Percentiles rank a stretch among this genome's conserved stretches.
These are phyloP conservation scores for Populus tremula DNA, from an alignment of 345 rosid genomes.

Conservation along the genomic window DNA sequence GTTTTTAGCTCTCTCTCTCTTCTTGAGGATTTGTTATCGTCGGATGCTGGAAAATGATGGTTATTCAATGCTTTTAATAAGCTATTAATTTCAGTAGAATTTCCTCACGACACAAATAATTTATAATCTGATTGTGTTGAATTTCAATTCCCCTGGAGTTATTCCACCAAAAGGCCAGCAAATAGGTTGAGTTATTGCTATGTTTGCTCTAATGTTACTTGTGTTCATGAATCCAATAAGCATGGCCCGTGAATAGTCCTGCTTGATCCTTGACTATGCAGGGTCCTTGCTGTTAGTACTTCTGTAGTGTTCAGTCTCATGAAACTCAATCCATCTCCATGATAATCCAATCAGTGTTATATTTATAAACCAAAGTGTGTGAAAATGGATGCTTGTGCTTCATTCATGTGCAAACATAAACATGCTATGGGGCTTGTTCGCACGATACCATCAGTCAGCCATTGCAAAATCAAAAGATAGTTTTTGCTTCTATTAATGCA, in stretches of 20 bases:
- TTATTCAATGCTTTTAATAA: not conserved
- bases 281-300: not conserved
- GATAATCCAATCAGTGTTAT: not conserved
- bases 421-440: too few relatives aligned
- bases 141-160: not conserved
- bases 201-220: not conserved
- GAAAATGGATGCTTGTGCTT: too few relatives aligned
- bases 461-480: too few relatives aligned
- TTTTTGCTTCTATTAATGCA: too few relatives aligned
- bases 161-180: not conserved
- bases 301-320: not conserved
- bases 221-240: too few relatives aligned
- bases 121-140: not conserved
- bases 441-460: too few relatives aligned
- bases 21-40: not conserved
- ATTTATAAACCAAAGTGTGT: too few relatives aligned
- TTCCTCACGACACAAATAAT: not conserved
- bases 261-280: too few relatives aligned
- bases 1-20: not conserved
- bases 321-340: not conserved
- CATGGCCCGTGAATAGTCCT: too few relatives aligned
- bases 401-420: too few relatives aligned
- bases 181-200: not conserved
- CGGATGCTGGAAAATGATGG: not conserved
- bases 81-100: not conserved